These are phyloP conservation scores for Oryza australiensis DNA, from an alignment of 176 grass and related monocot species.

Conservation along the genomic window DNA sequence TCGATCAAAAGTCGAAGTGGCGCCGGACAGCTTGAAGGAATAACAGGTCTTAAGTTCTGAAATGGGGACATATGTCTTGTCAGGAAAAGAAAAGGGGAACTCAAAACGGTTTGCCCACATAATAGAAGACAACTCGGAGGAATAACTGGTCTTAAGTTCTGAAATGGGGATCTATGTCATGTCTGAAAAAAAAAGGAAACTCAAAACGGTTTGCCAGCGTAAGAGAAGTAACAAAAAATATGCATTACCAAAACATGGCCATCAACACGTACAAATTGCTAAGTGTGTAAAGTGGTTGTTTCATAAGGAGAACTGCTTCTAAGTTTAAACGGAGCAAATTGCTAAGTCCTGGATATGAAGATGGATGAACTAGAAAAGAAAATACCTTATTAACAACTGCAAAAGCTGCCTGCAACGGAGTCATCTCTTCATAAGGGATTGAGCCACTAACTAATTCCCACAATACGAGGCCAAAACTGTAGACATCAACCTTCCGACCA, in stretches of 20 bases:
- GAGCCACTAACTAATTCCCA: conserved; percentile 85
- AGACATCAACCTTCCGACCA: conserved; percentile 86
- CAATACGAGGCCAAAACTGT: conserved; percentile 86
- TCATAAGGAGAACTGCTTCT: background rate
- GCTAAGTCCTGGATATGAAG: background rate
- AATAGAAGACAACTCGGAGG: conserved; percentile 48
- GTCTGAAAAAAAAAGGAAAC: background rate
- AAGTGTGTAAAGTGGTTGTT: conserved; percentile 10
- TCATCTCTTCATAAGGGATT: conserved; percentile 87
- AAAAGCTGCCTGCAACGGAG: conserved; percentile 82
- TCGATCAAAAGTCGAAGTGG: conserved; percentile 63
- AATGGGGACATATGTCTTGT: conserved; percentile 28
- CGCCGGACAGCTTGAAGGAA: conserved; percentile 65
- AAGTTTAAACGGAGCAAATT: background rate
- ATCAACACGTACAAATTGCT: background rate
- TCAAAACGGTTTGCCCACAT: background rate
- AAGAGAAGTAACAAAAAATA: background rate
- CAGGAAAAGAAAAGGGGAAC: background rate
- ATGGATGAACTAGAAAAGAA: background rate
- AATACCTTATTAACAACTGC: conserved; percentile 94
- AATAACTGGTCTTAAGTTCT: conserved; percentile 85
- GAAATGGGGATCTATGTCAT: conserved; percentile 26
- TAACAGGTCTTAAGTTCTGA: conserved; percentile 80
- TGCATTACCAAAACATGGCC: background rate
- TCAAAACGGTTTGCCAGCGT: background rate